Percentiles rank a stretch among this genome's conserved stretches.
Evolutionary conservation across 768 basidiomycete genomes (phyloP).

Genomic region (Crucibulum laeve): DNA sequence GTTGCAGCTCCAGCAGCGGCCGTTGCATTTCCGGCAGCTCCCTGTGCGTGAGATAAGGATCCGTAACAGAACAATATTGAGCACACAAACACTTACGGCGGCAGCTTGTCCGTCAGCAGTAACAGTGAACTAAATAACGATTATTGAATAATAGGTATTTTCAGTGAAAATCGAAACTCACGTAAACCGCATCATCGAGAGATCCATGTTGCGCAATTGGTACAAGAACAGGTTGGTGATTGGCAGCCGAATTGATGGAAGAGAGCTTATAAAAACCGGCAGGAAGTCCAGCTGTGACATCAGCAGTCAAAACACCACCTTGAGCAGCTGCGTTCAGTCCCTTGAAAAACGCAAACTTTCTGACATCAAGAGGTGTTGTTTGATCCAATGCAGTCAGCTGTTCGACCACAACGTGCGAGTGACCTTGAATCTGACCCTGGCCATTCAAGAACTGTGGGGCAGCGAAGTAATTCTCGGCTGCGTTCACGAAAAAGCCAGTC

Average conservation of each 20-base stretch:
- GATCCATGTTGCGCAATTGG: conserved; percentile 58
- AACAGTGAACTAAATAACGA: conserved; percentile 11
- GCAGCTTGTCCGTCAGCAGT: conserved; percentile 8
- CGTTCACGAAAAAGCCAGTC: conserved; percentile 56
- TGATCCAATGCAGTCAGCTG: conserved; percentile 33
- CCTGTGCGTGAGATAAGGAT: not conserved
- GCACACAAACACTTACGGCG: conserved; percentile 9
- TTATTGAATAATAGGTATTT: not conserved
- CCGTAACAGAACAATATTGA: conserved; percentile 2
- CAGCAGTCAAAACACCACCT: conserved; percentile 45
- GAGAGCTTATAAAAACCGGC: conserved; percentile 56
- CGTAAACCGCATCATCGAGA: conserved; percentile 55
- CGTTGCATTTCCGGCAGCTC: conserved; percentile 6
- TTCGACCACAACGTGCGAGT: conserved; percentile 59
- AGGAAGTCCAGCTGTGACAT: conserved; percentile 51
- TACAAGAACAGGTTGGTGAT: conserved; percentile 58
- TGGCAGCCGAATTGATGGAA: conserved; percentile 53
- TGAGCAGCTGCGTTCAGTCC: conserved; percentile 40
- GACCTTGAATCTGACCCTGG: conserved; percentile 48
- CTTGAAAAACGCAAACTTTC: conserved; percentile 56
- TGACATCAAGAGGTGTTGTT: conserved; percentile 44
- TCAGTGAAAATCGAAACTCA: conserved; percentile 21
- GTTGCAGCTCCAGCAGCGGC: conserved; percentile 9
- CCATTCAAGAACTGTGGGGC: conserved; percentile 53
- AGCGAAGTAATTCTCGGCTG: conserved; percentile 47